phyloP scores from a whole-genome alignment of 345 rosid genomes.

The Adansonia digitata region DNA sequence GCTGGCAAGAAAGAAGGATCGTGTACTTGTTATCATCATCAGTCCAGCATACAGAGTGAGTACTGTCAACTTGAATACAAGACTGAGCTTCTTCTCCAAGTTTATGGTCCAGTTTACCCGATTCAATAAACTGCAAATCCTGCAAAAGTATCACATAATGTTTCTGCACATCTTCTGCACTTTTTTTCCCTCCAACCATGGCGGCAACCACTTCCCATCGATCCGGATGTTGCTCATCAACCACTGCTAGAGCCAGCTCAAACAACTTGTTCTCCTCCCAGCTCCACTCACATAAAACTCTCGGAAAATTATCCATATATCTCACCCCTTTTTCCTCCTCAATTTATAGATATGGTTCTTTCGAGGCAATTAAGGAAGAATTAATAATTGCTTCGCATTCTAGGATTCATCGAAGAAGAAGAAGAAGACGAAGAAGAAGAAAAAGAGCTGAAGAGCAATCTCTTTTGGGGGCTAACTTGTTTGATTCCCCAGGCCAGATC shows the following conservation, averaged over 20 bases:
- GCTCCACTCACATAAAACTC: constrained; percentile 48
- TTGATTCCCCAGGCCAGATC: constrained; percentile 29
- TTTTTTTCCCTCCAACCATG: constrained; percentile 60
- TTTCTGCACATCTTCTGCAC: constrained; percentile 50
- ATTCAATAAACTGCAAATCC: constrained; percentile 38
- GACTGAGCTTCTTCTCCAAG: constrained; percentile 32
- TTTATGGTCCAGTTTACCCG: constrained; percentile 49
- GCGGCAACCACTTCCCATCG: constrained; percentile 59
- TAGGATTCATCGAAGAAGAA: constrained; percentile 24
- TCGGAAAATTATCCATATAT: constrained; percentile 36
- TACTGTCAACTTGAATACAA: constrained; percentile 32
- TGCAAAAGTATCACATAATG: constrained; percentile 55
- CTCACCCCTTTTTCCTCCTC: too few species aligned
- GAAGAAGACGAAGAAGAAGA: too few species aligned
- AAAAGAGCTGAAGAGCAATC: constrained; percentile 21
- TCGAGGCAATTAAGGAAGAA: constrained; percentile 7
- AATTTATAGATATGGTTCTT: too few species aligned
- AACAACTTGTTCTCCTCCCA: constrained; percentile 78
- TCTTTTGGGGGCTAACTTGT: constrained; percentile 2
- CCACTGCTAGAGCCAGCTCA: constrained; percentile 63
- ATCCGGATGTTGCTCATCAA: constrained; percentile 49
- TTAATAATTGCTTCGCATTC: constrained; percentile 18
- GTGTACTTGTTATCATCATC: constrained; percentile 55
- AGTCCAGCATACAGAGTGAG: constrained; percentile 39
- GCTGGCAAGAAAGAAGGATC: neutral